phyloP scores from a whole-genome alignment of 768 basidiomycete genomes.

The Hirschioporus abietinus region DNA sequence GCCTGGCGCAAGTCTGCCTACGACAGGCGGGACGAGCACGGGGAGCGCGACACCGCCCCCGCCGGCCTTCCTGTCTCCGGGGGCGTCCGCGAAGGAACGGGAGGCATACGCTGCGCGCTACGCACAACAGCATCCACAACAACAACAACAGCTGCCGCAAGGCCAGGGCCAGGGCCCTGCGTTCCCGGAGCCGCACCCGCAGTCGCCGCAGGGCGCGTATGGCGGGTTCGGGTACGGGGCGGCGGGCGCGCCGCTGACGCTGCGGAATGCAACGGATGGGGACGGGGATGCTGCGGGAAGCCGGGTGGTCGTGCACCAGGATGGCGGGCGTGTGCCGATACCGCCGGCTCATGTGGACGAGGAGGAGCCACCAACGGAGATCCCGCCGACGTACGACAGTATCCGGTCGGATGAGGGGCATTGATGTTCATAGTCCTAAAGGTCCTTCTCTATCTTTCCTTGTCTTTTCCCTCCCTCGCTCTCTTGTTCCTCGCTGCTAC shows the following conservation, averaged over 20 bases:
- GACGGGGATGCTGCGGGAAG: neutral
- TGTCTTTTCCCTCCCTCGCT: neutral
- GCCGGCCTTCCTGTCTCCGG: neutral
- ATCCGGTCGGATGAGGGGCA: conserved; percentile 8
- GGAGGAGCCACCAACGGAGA: conserved; percentile 9
- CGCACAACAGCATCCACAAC: conserved; percentile 5
- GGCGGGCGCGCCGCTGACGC: conserved; percentile 7
- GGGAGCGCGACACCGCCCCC: neutral
- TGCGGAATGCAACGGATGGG: conserved; percentile 3
- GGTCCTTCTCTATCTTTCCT: neutral
- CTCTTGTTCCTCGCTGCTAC: neutral
- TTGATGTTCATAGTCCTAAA: too few species aligned
- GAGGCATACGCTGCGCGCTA: conserved; percentile 20
- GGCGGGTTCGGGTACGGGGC: conserved; percentile 7
- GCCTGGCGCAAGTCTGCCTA: neutral
- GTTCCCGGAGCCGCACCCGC: neutral
- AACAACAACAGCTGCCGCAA: neutral
- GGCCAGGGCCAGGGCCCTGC: neutral
- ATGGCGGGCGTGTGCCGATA: conserved; percentile 10
- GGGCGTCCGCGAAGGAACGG: conserved; percentile 14
- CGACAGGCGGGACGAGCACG: conserved; percentile 2
- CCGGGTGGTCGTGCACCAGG: conserved; percentile 13
- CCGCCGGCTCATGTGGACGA: neutral
- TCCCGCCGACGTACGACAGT: conserved; percentile 14
- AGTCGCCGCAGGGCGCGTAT: conserved; percentile 6